A percentile compares a stretch with the other conserved stretches of the same genome.
phyloP scores from a whole-genome alignment of 768 basidiomycete genomes.

The Russula olivacea region DNA sequence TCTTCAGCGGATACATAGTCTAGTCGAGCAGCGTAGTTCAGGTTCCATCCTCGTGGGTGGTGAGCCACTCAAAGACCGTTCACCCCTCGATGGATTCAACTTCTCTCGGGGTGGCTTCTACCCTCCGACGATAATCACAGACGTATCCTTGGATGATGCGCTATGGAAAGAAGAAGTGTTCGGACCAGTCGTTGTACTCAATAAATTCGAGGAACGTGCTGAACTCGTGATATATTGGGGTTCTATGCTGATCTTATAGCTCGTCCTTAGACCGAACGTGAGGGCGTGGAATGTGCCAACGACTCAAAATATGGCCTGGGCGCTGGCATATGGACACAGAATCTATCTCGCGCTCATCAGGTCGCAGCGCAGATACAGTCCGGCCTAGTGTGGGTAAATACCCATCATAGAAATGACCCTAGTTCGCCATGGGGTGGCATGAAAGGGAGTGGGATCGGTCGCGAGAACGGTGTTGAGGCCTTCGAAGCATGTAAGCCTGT shows the following conservation, averaged over 20 bases:
- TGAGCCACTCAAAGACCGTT: constrained; percentile 52
- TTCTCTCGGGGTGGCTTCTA: constrained; percentile 70
- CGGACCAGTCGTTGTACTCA: constrained; percentile 76
- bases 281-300: constrained; percentile 67
- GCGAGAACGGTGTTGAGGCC: constrained; percentile 83
- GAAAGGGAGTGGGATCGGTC: constrained; percentile 83
- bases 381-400: constrained; percentile 85
- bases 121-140: constrained; percentile 68
- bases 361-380: constrained; percentile 63
- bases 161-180: constrained; percentile 84
- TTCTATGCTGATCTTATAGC: background rate
- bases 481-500: constrained; percentile 62
- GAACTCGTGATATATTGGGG: background rate
- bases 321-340: constrained; percentile 72
- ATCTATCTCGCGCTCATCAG: constrained; percentile 71
- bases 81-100: constrained; percentile 63
- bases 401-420: constrained; percentile 85
- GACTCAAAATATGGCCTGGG: constrained; percentile 75
- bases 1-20: constrained; percentile 55
- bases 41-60: constrained; percentile 60
- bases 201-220: constrained; percentile 42
- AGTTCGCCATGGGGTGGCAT: constrained; percentile 89
- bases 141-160: constrained; percentile 50
- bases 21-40: constrained; percentile 42
- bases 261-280: constrained; percentile 44